These are phyloP conservation scores for Magnusiomyces suaveolens DNA, from an alignment of 1,139 yeast species.

Conservation along the genomic window DNA sequence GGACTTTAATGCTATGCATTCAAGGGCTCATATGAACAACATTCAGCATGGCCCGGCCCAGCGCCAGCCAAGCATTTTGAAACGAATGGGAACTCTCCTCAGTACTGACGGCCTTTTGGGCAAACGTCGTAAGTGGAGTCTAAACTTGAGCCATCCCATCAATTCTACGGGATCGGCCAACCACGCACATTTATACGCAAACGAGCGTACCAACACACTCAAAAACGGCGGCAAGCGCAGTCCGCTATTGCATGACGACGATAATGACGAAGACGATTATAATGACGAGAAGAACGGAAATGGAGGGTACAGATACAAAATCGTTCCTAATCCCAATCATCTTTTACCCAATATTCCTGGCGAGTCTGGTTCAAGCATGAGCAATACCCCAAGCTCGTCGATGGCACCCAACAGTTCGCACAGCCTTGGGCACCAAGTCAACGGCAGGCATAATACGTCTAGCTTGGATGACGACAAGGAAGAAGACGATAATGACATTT, in stretches of 20 bases:
- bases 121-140: background rate
- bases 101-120: background rate
- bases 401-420: background rate
- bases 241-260: slow-evolving; percentile 8
- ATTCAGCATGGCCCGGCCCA: background rate
- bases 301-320: background rate
- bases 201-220: background rate
- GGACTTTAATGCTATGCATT: background rate
- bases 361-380: background rate
- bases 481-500: slow-evolving; percentile 34
- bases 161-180: background rate
- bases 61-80: background rate
- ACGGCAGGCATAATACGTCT: background rate
- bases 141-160: background rate
- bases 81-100: background rate
- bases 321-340: background rate
- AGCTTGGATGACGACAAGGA: background rate
- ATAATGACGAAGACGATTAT: slow-evolving; percentile 18
- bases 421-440: too few relatives aligned
- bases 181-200: background rate
- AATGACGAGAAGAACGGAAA: too few relatives aligned
- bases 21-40: background rate
- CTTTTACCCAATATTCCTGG: background rate
- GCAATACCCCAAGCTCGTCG: background rate
- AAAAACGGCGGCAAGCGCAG: background rate